phyloP scores from a whole-genome alignment of 441 rosid genomes.

The Euphorbia schlechtendalii region DNA sequence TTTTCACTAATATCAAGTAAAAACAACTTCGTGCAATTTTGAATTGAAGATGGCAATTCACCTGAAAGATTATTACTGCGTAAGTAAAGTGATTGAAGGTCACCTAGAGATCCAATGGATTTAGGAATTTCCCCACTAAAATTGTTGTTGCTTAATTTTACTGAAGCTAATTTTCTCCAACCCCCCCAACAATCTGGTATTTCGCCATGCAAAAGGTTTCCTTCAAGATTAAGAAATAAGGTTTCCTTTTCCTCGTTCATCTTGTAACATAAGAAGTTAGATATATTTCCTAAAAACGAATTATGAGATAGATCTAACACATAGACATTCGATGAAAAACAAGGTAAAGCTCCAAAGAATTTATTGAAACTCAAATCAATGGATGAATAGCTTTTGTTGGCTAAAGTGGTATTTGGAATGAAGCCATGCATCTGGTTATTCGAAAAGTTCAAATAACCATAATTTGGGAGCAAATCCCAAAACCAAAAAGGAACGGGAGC shows the following conservation, averaged over 20 bases:
- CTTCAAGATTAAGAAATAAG: background rate
- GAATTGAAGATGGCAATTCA: background rate
- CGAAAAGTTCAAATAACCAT: background rate
- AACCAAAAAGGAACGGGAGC: background rate
- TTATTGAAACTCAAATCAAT: background rate
- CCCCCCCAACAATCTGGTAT: background rate
- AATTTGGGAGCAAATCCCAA: background rate
- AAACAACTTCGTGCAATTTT: too few relatives aligned
- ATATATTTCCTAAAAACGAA: background rate
- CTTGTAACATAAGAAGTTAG: background rate
- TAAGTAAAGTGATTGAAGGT: background rate
- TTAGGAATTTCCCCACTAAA: background rate
- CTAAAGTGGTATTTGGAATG: background rate
- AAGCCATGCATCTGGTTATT: background rate
- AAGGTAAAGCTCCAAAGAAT: background rate
- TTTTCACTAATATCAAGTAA: too few relatives aligned
- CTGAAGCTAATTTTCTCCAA: background rate
- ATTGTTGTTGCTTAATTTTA: background rate
- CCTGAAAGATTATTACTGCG: background rate
- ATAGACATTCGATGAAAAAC: background rate
- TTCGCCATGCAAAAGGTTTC: background rate
- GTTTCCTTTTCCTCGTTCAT: background rate
- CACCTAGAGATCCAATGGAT: background rate
- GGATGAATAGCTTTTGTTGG: background rate
- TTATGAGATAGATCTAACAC: background rate